Evolutionary conservation across 2,329 filamentous ascomycete genomes (phyloP).

Genomic region (Trichoderma breve): DNA sequence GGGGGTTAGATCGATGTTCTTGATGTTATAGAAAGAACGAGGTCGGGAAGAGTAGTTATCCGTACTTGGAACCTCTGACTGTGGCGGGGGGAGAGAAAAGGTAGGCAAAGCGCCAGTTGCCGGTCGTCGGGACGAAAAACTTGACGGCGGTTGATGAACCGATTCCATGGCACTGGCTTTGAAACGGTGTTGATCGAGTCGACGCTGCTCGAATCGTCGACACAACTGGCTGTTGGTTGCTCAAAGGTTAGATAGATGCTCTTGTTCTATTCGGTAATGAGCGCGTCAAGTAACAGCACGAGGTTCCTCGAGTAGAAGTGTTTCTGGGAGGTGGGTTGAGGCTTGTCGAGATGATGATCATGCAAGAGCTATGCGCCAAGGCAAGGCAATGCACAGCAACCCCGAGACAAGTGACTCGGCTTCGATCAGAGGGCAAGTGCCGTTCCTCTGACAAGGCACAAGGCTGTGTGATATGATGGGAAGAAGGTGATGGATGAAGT

Average conservation of each 20-base stretch:
- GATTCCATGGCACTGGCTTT: constrained; percentile 28
- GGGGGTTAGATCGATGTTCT: constrained; percentile 14
- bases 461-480: background rate
- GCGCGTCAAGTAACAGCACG: background rate
- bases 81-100: constrained; percentile 38
- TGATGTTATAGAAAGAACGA: constrained; percentile 30
- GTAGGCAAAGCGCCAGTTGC: constrained; percentile 35
- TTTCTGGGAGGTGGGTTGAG: background rate
- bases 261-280: background rate
- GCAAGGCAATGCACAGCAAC: background rate
- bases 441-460: background rate
- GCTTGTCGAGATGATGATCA: background rate
- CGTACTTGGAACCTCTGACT: constrained; percentile 39
- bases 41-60: constrained; percentile 25
- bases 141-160: constrained; percentile 23
- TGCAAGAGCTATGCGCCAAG: background rate
- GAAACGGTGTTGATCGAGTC: background rate
- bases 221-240: background rate
- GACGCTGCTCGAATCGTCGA: background rate
- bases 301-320: background rate
- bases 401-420: background rate
- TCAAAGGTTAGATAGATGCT: background rate
- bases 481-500: background rate
- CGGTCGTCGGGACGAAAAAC: constrained; percentile 36
- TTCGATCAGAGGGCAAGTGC: background rate